phyloP scores from a whole-genome alignment of 371 early-diverging fungal genomes.

The Syncephalastrum racemosum region DNA sequence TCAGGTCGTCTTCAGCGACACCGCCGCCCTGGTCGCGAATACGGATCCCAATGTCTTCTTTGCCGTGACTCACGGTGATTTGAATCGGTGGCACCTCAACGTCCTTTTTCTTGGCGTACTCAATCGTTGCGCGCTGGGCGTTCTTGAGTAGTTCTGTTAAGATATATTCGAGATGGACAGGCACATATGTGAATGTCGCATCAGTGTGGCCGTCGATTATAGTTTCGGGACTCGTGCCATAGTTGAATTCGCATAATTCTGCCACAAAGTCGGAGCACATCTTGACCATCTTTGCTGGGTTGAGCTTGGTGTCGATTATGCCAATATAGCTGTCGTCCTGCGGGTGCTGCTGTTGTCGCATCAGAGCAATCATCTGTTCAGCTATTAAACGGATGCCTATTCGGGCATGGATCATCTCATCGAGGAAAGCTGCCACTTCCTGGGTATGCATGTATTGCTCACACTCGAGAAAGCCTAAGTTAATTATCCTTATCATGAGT shows the following conservation, averaged over 20 bases:
- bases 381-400: constrained; percentile 95
- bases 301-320: constrained; percentile 79
- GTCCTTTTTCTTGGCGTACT: constrained; percentile 52
- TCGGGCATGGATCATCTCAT: constrained; percentile 90
- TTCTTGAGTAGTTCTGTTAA: constrained; percentile 93
- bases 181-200: constrained; percentile 85
- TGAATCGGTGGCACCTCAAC: constrained; percentile 70
- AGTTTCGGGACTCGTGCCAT: constrained; percentile 79
- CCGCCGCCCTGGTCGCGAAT: constrained; percentile 96
- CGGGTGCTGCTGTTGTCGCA: constrained; percentile 45
- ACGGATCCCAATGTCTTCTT: constrained; percentile 81
- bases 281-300: constrained; percentile 67
- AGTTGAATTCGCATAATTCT: constrained; percentile 91
- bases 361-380: constrained; percentile 90
- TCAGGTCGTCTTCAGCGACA: constrained; percentile 72
- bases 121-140: constrained; percentile 89
- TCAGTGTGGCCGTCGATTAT: constrained; percentile 78
- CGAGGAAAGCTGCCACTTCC: constrained; percentile 75
- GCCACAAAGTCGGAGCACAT: constrained; percentile 74
- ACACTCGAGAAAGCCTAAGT: constrained; percentile 52
- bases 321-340: constrained; percentile 67
- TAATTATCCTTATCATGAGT: neutral
- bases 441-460: constrained; percentile 84
- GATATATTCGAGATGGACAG: constrained; percentile 95
- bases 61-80: constrained; percentile 80